These are phyloP conservation scores for Jamesozyma spencerorum DNA, from an alignment of 805 yeast genomes.

Conservation along the genomic window DNA sequence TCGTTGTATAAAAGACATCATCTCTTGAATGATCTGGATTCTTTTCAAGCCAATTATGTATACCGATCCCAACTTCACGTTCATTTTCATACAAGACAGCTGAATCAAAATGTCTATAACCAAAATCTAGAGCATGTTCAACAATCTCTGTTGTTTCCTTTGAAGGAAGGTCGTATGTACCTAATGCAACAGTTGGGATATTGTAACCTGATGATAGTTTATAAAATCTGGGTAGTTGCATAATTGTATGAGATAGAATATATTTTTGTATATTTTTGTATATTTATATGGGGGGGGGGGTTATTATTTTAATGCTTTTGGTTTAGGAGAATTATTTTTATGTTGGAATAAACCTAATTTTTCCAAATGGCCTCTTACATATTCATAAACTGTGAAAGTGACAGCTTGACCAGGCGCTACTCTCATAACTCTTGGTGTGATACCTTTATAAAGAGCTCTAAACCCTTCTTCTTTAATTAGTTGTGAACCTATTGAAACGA, in stretches of 20 bases:
- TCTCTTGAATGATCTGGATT: conserved; percentile 36
- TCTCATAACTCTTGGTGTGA: conserved; percentile 97
- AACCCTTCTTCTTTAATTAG: conserved; percentile 84
- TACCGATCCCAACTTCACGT: conserved; percentile 49
- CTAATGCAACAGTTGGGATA: conserved; percentile 51
- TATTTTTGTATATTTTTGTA: conserved; percentile 2
- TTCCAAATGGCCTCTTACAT: conserved; percentile 60
- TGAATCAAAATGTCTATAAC: conserved; percentile 68
- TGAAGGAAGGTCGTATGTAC: conserved; percentile 40
- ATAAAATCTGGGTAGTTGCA: conserved; percentile 22
- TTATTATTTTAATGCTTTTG: conserved; percentile 5
- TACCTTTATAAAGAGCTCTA: conserved; percentile 87
- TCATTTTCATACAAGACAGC: conserved; percentile 66
- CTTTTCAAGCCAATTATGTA: conserved; percentile 42
- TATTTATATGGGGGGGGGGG: background rate
- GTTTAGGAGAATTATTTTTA: conserved; percentile 1
- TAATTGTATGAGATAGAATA: background rate
- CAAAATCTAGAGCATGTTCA: conserved; percentile 47
- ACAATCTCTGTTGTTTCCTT: conserved; percentile 37
- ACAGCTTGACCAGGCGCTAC: conserved; percentile 99
- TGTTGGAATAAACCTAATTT: conserved; percentile 17
- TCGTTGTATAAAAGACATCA: conserved; percentile 58
- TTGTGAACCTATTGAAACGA: conserved; percentile 68
- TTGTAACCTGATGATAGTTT: conserved; percentile 45
- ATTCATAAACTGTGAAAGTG: conserved; percentile 93